A percentile compares a stretch with the other conserved stretches of the same genome.
Conservation (phyloP, 345 rosid species). For the Euphorbia lathyris region DNA sequence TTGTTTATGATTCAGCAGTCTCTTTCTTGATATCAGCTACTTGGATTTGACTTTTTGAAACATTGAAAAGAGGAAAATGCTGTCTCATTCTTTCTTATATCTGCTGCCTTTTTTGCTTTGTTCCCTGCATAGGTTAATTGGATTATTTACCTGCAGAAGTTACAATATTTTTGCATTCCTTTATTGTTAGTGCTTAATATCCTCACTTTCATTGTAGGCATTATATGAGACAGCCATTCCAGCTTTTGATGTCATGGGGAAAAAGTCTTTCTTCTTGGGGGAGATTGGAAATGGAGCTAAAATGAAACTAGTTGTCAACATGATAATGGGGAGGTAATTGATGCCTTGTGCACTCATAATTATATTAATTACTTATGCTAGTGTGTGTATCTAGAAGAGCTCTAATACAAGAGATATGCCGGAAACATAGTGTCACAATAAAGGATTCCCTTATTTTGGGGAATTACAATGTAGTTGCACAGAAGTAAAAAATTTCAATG, state of each 20-base stretch:
- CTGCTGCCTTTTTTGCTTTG: background rate
- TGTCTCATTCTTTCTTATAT: background rate
- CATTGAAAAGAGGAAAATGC: background rate
- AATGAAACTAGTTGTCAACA: slow-evolving; percentile 92
- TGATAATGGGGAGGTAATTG: slow-evolving; percentile 94
- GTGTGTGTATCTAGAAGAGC: background rate
- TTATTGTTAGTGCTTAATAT: slow-evolving; percentile 4
- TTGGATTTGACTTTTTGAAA: background rate
- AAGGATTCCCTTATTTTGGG: background rate
- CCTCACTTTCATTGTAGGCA: slow-evolving; percentile 34
- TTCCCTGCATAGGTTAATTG: background rate
- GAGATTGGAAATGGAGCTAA: slow-evolving; percentile 92
- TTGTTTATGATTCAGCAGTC: slow-evolving; percentile 1
- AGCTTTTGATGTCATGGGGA: slow-evolving; percentile 82
- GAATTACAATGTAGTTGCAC: background rate
- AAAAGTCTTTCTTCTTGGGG: slow-evolving; percentile 85
- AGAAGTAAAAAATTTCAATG: background rate
- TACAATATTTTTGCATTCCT: background rate
- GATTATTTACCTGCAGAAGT: no score
- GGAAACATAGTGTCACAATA: background rate
- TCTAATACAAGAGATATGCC: background rate
- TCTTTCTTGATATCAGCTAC: background rate
- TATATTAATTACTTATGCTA: background rate
- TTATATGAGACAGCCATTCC: slow-evolving; percentile 70
- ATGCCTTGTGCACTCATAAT: slow-evolving; percentile 2